Evolutionary conservation across 2,329 filamentous ascomycete genomes (phyloP).

Genomic region (Talaromyces atroroseus): DNA sequence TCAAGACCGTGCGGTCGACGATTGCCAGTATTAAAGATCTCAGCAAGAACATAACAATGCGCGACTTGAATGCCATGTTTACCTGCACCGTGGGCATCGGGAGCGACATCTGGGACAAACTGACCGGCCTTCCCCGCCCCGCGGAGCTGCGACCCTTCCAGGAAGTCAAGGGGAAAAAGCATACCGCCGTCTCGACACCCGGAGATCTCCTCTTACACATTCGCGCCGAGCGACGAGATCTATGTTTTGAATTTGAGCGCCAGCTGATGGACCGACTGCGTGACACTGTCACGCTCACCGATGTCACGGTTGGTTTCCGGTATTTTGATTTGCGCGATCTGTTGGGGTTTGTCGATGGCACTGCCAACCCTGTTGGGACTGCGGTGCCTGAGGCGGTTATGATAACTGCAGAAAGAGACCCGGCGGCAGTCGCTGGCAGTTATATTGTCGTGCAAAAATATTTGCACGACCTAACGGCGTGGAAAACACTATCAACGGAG

Average conservation of each 20-base stretch:
- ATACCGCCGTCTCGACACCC: slow-evolving; percentile 51
- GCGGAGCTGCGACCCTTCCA: slow-evolving; percentile 49
- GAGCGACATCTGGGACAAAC: slow-evolving; percentile 46
- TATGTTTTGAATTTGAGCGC: slow-evolving; percentile 56
- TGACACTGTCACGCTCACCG: slow-evolving; percentile 44
- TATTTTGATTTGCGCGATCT: slow-evolving; percentile 57
- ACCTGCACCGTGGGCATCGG: slow-evolving; percentile 53
- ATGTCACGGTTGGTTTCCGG: slow-evolving; percentile 53
- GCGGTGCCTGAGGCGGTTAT: slow-evolving; percentile 42
- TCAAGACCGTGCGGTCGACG: slow-evolving; percentile 40
- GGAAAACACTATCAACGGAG: slow-evolving; percentile 45
- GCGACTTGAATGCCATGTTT: slow-evolving; percentile 43
- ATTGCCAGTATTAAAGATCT: slow-evolving; percentile 44
- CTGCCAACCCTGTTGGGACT: slow-evolving; percentile 51
- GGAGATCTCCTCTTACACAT: slow-evolving; percentile 57
- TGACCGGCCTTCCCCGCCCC: slow-evolving; percentile 44
- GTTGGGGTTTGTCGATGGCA: slow-evolving; percentile 57
- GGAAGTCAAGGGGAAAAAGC: slow-evolving; percentile 42
- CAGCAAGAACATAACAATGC: slow-evolving; percentile 50
- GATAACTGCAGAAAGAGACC: slow-evolving; percentile 33
- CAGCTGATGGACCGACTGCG: slow-evolving; percentile 49
- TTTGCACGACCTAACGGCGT: slow-evolving; percentile 47
- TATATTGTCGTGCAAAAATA: slow-evolving; percentile 59
- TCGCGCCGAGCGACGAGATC: slow-evolving; percentile 50
- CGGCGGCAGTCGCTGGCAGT: slow-evolving; percentile 47